phyloP scores from a whole-genome alignment of 371 early-diverging fungal species.

The Syncephalastrum sp. region DNA sequence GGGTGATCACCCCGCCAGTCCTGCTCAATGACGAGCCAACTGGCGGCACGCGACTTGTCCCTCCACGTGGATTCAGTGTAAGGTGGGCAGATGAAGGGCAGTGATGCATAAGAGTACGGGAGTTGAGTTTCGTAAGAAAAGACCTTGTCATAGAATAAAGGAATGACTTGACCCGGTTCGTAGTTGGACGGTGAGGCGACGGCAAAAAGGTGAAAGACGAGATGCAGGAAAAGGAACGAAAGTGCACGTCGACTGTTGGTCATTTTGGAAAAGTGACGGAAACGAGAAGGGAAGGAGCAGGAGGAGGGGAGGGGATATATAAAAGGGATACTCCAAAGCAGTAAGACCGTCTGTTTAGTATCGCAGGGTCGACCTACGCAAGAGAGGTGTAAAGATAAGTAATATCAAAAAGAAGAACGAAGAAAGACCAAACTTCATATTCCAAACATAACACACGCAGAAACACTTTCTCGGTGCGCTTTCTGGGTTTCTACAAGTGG shows the following conservation, averaged over 20 bases:
- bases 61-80: slow-evolving; percentile 22
- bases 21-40: slow-evolving; percentile 33
- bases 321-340: too few relatives aligned
- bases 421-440: too few relatives aligned
- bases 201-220: slow-evolving; percentile 5
- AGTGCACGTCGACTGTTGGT: slow-evolving; percentile 5
- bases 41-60: slow-evolving; percentile 11
- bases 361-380: too few relatives aligned
- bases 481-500: too few relatives aligned
- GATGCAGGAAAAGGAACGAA: background rate
- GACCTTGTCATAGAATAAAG: slow-evolving; percentile 40
- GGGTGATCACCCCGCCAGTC: slow-evolving; percentile 41
- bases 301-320: too few relatives aligned
- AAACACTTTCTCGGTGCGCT: too few relatives aligned
- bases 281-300: too few relatives aligned
- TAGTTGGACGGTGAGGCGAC: slow-evolving; percentile 13
- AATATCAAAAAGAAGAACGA: too few relatives aligned
- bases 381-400: too few relatives aligned
- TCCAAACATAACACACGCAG: too few relatives aligned
- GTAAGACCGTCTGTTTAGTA: too few relatives aligned
- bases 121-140: slow-evolving; percentile 40
- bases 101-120: slow-evolving; percentile 28
- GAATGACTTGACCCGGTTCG: slow-evolving; percentile 32
- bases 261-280: too few relatives aligned
- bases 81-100: slow-evolving; percentile 38